A percentile compares a stretch with the other conserved stretches of the same genome.
These are phyloP conservation scores for Nannochloropsis granulata DNA, from an alignment of 108 stramenopile species.

Conservation along the genomic window DNA sequence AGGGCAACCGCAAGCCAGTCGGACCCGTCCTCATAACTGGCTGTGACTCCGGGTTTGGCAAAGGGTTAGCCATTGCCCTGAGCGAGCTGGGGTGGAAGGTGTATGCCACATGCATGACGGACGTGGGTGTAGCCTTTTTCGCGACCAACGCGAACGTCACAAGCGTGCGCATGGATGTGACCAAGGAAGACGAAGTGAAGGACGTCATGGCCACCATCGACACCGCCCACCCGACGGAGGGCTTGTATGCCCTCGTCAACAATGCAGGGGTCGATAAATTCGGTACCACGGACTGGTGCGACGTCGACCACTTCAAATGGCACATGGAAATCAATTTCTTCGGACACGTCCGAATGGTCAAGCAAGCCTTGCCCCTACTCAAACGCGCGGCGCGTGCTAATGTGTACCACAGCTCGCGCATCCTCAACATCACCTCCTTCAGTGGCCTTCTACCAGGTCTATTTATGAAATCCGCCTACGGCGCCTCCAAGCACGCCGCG, in stretches of 20 bases:
- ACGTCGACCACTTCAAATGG: background rate
- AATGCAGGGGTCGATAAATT: background rate
- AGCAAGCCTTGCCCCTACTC: background rate
- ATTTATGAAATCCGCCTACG: background rate
- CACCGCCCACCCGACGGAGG: background rate
- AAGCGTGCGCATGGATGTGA: background rate
- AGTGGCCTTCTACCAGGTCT: background rate
- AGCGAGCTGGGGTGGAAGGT: background rate
- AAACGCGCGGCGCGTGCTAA: background rate
- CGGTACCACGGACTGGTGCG: background rate
- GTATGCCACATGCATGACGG: background rate
- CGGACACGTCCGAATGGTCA: background rate
- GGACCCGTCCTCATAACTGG: background rate
- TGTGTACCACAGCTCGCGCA: background rate
- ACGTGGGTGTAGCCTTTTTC: background rate
- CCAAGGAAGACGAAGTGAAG: background rate
- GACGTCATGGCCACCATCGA: background rate
- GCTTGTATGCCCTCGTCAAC: background rate
- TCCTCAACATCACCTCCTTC: background rate
- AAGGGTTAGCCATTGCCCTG: background rate
- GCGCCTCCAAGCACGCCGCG: background rate
- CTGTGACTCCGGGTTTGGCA: background rate
- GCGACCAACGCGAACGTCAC: background rate
- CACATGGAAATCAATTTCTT: background rate
- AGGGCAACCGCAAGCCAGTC: background rate